A percentile compares a stretch with the other conserved stretches of the same genome.
These are phyloP conservation scores for Mucor irregularis DNA, from an alignment of 371 early-diverging fungal species.

Conservation along the genomic window DNA sequence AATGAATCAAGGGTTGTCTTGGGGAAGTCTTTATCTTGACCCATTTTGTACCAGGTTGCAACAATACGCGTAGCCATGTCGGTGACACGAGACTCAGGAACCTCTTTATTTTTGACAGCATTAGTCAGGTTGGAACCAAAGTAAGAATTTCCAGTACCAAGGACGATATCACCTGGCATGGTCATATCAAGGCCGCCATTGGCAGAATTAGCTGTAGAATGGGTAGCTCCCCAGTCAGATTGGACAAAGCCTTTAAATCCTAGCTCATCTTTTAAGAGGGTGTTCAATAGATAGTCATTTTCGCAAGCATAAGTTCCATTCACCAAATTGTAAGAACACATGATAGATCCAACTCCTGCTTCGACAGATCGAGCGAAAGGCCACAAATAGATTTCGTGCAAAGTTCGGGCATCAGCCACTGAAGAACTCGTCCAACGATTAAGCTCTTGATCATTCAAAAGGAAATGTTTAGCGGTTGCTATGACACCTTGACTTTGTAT, in stretches of 20 bases:
- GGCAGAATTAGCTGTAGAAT: constrained; percentile 31
- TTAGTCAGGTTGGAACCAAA: constrained; percentile 39
- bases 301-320: constrained; percentile 56
- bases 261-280: constrained; percentile 50
- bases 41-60: constrained; percentile 53
- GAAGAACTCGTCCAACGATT: constrained; percentile 31
- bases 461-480: constrained; percentile 56
- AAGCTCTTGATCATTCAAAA: constrained; percentile 53
- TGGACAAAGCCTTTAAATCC: constrained; percentile 49
- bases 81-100: constrained; percentile 38
- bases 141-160: constrained; percentile 22
- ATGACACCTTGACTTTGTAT: constrained; percentile 47
- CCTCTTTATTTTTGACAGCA: constrained; percentile 27
- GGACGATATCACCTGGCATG: constrained; percentile 54
- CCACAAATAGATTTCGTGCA: constrained; percentile 60
- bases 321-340: constrained; percentile 60
- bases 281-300: constrained; percentile 42
- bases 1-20: constrained; percentile 30
- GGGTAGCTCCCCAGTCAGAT: constrained; percentile 41
- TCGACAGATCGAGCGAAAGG: constrained; percentile 56
- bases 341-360: constrained; percentile 56
- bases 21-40: constrained; percentile 48
- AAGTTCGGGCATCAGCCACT: constrained; percentile 48
- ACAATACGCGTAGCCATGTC: constrained; percentile 64
- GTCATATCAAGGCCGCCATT: constrained; percentile 60